Evolutionary conservation across 495 filamentous ascomycete genomes (phyloP).

Genomic region (Parachaetomium inaequale): DNA sequence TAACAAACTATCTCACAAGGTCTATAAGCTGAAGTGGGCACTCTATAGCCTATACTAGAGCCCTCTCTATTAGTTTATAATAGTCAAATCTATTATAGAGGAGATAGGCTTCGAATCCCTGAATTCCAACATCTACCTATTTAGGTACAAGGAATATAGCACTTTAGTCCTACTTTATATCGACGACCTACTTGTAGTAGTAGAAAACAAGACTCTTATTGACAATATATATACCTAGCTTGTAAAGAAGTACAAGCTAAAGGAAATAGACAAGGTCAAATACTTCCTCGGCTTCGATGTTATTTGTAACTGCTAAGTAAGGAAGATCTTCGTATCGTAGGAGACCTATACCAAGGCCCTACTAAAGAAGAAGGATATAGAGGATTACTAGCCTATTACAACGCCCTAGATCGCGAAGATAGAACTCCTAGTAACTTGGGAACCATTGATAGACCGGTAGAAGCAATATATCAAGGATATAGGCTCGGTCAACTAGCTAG

Average conservation of each 20-base stretch:
- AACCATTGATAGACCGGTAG: background rate
- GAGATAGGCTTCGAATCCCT: constrained; percentile 1
- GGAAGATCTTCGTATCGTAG: constrained; percentile 2
- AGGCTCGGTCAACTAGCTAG: background rate
- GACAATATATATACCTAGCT: background rate
- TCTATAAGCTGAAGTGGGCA: background rate
- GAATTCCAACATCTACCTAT: background rate
- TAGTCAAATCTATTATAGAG: background rate
- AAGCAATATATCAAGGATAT: background rate
- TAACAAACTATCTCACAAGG: background rate
- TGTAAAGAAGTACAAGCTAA: background rate
- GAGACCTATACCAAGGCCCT: background rate
- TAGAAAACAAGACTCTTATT: background rate
- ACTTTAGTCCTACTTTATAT: background rate
- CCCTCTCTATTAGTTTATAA: constrained; percentile 9
- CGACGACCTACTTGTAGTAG: constrained; percentile 5
- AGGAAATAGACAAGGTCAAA: constrained; percentile 1
- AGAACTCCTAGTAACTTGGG: no score
- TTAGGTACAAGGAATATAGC: background rate
- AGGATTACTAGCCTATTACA: background rate
- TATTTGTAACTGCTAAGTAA: background rate
- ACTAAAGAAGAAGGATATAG: background rate
- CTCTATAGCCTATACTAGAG: constrained; percentile 1
- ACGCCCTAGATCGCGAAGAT: no score
- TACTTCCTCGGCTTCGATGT: constrained; percentile 12